These are phyloP conservation scores for Calonectria naviculata DNA, from an alignment of 2,329 filamentous ascomycete species.

Conservation along the genomic window DNA sequence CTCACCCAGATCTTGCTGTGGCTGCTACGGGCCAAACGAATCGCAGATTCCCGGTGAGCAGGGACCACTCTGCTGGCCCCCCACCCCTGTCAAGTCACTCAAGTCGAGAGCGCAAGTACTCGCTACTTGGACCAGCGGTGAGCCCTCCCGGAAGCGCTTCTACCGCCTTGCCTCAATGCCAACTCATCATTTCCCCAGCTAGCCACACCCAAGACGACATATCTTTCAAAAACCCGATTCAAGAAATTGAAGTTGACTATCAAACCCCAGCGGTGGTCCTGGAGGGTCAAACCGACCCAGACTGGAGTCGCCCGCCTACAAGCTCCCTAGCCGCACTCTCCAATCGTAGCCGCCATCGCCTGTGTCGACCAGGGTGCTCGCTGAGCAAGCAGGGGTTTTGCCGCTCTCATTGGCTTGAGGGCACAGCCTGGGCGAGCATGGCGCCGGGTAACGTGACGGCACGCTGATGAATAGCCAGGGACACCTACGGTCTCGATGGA, in stretches of 20 bases:
- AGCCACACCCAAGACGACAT: constrained; percentile 31
- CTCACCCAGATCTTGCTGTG: constrained; percentile 27
- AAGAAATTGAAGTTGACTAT: constrained; percentile 14
- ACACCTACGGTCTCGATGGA: background rate
- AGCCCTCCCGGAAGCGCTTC: constrained; percentile 30
- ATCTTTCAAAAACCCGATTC: constrained; percentile 11
- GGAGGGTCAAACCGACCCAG: constrained; percentile 1
- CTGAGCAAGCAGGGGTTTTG: constrained; percentile 45
- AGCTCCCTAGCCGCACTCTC: constrained; percentile 42
- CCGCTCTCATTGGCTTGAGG: constrained; percentile 45
- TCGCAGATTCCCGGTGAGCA: constrained; percentile 24
- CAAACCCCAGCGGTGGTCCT: constrained; percentile 5
- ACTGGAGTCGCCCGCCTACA: constrained; percentile 33
- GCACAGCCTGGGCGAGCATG: constrained; percentile 41
- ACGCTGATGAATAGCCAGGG: constrained; percentile 6
- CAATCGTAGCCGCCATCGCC: constrained; percentile 49
- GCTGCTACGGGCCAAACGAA: constrained; percentile 35
- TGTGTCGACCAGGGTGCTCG: constrained; percentile 40
- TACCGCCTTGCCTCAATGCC: constrained; percentile 40
- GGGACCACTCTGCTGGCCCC: constrained; percentile 20
- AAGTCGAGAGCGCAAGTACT: constrained; percentile 40
- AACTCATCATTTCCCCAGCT: constrained; percentile 42
- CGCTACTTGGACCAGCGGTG: constrained; percentile 40
- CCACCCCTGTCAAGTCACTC: constrained; percentile 44
- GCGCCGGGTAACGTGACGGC: constrained; percentile 48